Base-by-base conservation (phyloP, 2,329 filamentous ascomycete genomes). In the Fusarium brachygibbosum region DNA sequence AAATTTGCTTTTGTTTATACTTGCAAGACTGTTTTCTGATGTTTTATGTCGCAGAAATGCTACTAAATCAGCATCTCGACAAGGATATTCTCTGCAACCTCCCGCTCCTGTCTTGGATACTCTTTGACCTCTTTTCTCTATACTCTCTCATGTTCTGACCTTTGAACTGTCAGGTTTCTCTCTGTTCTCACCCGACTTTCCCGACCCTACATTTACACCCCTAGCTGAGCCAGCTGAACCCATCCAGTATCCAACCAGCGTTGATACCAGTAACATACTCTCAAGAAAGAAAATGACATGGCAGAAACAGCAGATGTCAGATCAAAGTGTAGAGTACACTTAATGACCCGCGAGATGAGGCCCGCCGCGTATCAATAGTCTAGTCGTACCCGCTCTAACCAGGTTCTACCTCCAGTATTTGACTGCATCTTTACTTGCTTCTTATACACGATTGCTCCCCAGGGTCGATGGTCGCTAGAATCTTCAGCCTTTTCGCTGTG, bases 341-440 rank as follows among this genome's bases (percentile, higher is more conserved):
- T 29, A 12, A 29, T 29, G 29, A 29, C 29, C 29, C 58, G 65
- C 60, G 64, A 71, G 71, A 71, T 74, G 71, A 74, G 71, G 71
- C 71, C 71, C 69, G 67, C 71, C 55, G 67, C 31, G 46, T 54
- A 69, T 64, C 23, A 60, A 74, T 72, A 64, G 57, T 63, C 35
- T 48, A 66, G 38, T 56, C 68, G 62, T 72, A 71, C 67, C 71
- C 69, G 69, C 68, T 60, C 65, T 56, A 62, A 61, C 69, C 71
- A 25, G n/a, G 17, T 51, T 71, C 60, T 71, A 49, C 66, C n/a
- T n/a, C n/a, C n/a, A 28, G 69, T 55, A 63, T 40, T 48, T 63
- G 40, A 62, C 54, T 70, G 62, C 67, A 63, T 69, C 44, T 61
- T 41, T 70, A 46, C 56, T 70, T 72, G 67, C 70, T 74, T 74